Percentiles rank a stretch among this genome's conserved stretches.
These are phyloP conservation scores for Sporothrix sp. DNA, from an alignment of 2,329 filamentous ascomycete species.

Conservation along the genomic window DNA sequence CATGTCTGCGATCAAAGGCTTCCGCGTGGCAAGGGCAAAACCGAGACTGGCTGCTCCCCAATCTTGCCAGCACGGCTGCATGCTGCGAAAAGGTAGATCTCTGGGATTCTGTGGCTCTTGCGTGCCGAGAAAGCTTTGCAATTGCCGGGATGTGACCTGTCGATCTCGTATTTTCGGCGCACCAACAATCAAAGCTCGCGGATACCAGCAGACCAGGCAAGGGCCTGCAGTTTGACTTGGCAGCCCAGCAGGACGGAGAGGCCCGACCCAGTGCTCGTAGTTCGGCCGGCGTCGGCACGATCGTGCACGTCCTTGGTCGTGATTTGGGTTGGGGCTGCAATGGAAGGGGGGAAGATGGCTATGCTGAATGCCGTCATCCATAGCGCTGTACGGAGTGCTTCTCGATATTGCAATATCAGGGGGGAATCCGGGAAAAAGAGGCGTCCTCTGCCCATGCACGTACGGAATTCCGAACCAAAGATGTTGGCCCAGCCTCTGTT, in stretches of 20 bases:
- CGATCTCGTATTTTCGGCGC: constrained; percentile 2
- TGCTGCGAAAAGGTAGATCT: neutral
- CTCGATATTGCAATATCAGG: neutral
- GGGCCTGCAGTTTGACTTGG: neutral
- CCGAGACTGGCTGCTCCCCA: no score
- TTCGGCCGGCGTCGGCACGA: neutral
- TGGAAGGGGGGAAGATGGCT: no score
- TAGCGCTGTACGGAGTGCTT: neutral
- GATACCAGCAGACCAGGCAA: neutral
- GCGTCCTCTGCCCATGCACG: constrained; percentile 13
- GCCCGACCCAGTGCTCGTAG: no score
- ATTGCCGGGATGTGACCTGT: no score
- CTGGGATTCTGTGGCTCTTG: neutral
- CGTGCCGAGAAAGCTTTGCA: no score
- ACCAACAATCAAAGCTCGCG: neutral
- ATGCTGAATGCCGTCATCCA: neutral
- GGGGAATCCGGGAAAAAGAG: neutral
- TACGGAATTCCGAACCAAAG: constrained; percentile 17
- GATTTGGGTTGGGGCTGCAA: no score
- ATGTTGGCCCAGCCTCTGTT: neutral
- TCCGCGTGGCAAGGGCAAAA: no score
- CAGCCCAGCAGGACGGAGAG: no score
- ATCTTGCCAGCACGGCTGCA: neutral
- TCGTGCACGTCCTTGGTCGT: neutral
- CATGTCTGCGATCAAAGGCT: no score